Evolutionary conservation across 495 filamentous ascomycete species (phyloP).

Genomic region (Aspergillus diversus): DNA sequence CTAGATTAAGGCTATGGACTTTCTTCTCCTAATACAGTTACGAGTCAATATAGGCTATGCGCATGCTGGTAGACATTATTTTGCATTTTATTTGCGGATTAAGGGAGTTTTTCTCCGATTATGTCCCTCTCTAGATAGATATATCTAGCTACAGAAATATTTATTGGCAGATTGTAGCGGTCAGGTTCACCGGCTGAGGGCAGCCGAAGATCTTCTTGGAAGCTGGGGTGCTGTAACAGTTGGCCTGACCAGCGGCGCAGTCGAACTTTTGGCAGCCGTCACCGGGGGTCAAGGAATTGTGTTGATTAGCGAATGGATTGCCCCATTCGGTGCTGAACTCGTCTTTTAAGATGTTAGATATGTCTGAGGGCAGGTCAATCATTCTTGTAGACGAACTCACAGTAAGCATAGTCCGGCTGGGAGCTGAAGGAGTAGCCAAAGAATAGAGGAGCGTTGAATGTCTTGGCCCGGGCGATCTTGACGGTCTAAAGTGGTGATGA

Average conservation of each 20-base stretch:
- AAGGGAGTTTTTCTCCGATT: too few relatives aligned
- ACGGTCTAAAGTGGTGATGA: constrained; percentile 23
- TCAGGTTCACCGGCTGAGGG: constrained; percentile 33
- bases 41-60: too few relatives aligned
- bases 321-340: constrained; percentile 36
- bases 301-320: constrained; percentile 33
- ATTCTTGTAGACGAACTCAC: constrained; percentile 22
- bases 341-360: constrained; percentile 23
- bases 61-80: too few relatives aligned
- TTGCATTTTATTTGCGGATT: too few relatives aligned
- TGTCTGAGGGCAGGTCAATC: not conserved
- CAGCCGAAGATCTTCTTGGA: constrained; percentile 36
- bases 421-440: constrained; percentile 37
- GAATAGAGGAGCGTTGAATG: constrained; percentile 31
- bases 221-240: constrained; percentile 35
- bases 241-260: constrained; percentile 34
- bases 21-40: too few relatives aligned
- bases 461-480: constrained; percentile 36
- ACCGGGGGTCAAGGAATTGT: constrained; percentile 35
- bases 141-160: constrained; percentile 5
- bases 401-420: constrained; percentile 36
- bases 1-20: too few relatives aligned
- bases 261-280: constrained; percentile 34
- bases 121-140: not conserved
- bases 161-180: constrained; percentile 30